phyloP scores from a whole-genome alignment of 169 alveolate species.

The Plasmodium malariae region DNA sequence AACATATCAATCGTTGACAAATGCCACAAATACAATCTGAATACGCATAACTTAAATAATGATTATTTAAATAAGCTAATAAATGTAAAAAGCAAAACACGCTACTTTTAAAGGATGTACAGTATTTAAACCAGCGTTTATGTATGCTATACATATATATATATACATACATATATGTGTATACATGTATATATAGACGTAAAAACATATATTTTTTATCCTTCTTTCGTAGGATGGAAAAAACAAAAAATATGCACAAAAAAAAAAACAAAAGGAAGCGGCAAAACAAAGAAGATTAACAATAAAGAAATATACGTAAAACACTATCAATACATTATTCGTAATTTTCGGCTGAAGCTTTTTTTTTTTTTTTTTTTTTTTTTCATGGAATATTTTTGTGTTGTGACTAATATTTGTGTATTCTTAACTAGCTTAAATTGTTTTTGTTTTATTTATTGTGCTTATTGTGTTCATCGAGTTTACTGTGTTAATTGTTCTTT shows the following conservation, averaged over 20 bases:
- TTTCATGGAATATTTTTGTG: not conserved
- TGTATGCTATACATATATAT: not conserved
- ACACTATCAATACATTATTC: too few relatives aligned
- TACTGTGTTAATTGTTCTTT: too few relatives aligned
- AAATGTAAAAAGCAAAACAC: conserved; percentile 41
- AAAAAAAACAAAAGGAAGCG: conserved; percentile 41
- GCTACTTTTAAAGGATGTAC: not conserved
- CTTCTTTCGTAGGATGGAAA: conserved; percentile 58
- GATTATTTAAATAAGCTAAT: conserved; percentile 54
- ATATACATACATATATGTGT: not conserved
- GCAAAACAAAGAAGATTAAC: conserved; percentile 35
- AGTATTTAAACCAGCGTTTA: not conserved
- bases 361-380: not conserved
- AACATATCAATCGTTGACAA: conserved; percentile 28
- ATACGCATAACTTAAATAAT: conserved; percentile 34
- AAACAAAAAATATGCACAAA: conserved; percentile 59
- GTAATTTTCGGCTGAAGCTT: too few relatives aligned
- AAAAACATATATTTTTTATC: not conserved
- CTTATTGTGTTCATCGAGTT: too few relatives aligned
- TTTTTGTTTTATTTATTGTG: not conserved
- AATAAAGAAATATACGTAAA: conserved; percentile 32
- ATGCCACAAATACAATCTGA: conserved; percentile 33
- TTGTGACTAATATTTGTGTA: not conserved
- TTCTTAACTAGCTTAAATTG: not conserved
- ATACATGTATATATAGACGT: conserved; percentile 3